A percentile compares a stretch with the other conserved stretches of the same genome.
Conservation (phyloP, 768 basidiomycete species). For the Neoboletus magnificus region DNA sequence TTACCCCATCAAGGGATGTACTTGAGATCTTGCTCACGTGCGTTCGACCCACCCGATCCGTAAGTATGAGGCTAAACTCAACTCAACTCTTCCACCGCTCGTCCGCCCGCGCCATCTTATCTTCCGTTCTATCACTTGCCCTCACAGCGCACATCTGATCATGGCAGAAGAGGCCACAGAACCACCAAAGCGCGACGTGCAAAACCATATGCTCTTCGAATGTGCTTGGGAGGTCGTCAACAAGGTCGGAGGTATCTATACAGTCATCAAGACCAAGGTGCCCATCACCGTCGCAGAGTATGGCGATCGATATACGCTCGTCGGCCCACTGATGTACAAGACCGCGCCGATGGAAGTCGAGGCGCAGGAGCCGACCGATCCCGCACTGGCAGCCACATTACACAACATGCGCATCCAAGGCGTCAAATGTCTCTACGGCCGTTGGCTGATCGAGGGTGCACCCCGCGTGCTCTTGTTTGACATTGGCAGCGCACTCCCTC, state of each 20-base stretch:
- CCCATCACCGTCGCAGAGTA: slow-evolving; percentile 97
- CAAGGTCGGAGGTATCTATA: slow-evolving; percentile 99
- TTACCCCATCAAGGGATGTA: slow-evolving; percentile 22
- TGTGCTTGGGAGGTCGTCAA: slow-evolving; percentile 98
- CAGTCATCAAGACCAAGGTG: slow-evolving; percentile 99
- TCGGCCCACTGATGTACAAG: slow-evolving; percentile 98
- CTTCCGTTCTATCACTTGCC: background rate
- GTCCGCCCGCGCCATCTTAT: background rate
- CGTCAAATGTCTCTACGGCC: slow-evolving; percentile 91
- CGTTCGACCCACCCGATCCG: background rate
- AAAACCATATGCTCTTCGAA: slow-evolving; percentile 83
- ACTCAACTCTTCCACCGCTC: background rate
- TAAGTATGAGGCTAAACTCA: slow-evolving; percentile 10
- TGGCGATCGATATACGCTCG: slow-evolving; percentile 91
- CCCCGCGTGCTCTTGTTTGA: slow-evolving; percentile 96
- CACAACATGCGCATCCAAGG: slow-evolving; percentile 85
- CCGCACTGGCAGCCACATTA: slow-evolving; percentile 70
- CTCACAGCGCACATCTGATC: background rate
- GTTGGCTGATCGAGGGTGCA: slow-evolving; percentile 97
- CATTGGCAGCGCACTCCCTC: slow-evolving; percentile 80
- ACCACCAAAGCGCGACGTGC: slow-evolving; percentile 60
- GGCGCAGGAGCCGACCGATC: slow-evolving; percentile 81
- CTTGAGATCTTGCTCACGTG: slow-evolving; percentile 21
- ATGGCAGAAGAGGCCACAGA: slow-evolving; percentile 24
- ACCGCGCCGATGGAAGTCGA: slow-evolving; percentile 99